These are phyloP conservation scores for Ceratobasidium sp. DNA, from an alignment of 1,284 basidiomycete species.

Conservation along the genomic window DNA sequence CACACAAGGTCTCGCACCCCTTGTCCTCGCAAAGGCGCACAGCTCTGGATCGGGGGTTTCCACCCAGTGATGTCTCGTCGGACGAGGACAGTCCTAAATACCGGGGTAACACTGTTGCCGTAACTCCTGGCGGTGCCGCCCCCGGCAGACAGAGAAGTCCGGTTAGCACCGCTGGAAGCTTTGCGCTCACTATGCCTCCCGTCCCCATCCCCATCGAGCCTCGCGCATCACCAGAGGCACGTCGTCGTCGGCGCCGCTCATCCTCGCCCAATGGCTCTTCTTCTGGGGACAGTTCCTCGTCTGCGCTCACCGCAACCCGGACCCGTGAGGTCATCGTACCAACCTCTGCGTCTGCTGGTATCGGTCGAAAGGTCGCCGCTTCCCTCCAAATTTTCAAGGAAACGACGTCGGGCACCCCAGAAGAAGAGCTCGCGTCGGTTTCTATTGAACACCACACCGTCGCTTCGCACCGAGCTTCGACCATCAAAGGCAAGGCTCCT, in stretches of 20 bases:
- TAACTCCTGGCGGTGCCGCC: slow-evolving; percentile 28
- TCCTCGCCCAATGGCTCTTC: slow-evolving; percentile 16
- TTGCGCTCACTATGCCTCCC: slow-evolving; percentile 22
- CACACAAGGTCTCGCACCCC: slow-evolving; percentile 30
- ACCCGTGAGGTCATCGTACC: slow-evolving; percentile 27
- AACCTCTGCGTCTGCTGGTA: slow-evolving; percentile 55
- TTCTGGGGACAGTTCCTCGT: slow-evolving; percentile 38
- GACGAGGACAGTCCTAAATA: slow-evolving; percentile 32
- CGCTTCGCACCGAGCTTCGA: slow-evolving; percentile 51
- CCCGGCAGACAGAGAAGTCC: slow-evolving; percentile 31
- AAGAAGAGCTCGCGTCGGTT: slow-evolving; percentile 37
- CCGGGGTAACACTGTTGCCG: slow-evolving; percentile 28
- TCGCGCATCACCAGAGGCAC: background rate
- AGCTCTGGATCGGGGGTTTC: background rate
- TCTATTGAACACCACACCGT: slow-evolving; percentile 39
- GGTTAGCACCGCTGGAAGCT: background rate
- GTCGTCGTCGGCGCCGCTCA: slow-evolving; percentile 19
- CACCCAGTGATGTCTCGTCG: slow-evolving; percentile 35
- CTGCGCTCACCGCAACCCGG: slow-evolving; percentile 44
- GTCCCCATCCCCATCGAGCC: slow-evolving; percentile 6
- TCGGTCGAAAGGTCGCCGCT: slow-evolving; percentile 79
- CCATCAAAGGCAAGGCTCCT: slow-evolving; percentile 54
- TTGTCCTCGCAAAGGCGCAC: slow-evolving; percentile 2
- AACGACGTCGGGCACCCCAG: slow-evolving; percentile 52
- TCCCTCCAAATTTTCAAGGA: slow-evolving; percentile 80